These are phyloP conservation scores for Agrocybe praecox DNA, from an alignment of 768 basidiomycete species.

Conservation along the genomic window DNA sequence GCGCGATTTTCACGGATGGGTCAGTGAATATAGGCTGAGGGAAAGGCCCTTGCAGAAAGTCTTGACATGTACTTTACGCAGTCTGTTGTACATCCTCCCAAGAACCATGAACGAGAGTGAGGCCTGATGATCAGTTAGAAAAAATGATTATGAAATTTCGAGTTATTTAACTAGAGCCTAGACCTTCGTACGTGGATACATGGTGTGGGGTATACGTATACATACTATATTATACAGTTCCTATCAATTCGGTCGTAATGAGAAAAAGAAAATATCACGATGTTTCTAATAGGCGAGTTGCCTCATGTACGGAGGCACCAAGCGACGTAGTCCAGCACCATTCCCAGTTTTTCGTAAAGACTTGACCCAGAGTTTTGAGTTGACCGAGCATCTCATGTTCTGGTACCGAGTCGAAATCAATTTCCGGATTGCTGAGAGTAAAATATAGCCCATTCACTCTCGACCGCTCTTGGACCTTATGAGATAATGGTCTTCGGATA, in stretches of 20 bases:
- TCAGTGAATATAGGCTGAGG: not conserved
- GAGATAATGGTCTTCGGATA: constrained; percentile 49
- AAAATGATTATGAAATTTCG: no score
- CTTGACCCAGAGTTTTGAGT: constrained; percentile 40
- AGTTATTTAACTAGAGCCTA: no score
- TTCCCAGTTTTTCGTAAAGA: constrained; percentile 55
- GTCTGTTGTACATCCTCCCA: no score
- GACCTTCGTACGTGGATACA: no score
- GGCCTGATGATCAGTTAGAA: no score
- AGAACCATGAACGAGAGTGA: no score
- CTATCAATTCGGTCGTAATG: not conserved
- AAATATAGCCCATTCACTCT: constrained; percentile 46
- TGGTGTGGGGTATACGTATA: not conserved
- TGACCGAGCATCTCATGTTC: constrained; percentile 29
- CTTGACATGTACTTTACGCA: no score
- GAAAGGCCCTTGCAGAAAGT: not conserved
- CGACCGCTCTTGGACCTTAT: constrained; percentile 37
- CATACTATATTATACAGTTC: not conserved
- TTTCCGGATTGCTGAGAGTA: constrained; percentile 32
- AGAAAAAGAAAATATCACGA: not conserved
- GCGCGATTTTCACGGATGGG: not conserved
- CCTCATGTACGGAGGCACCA: constrained; percentile 41
- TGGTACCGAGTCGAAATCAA: constrained; percentile 29
- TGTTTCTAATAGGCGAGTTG: constrained; percentile 29
- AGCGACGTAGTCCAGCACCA: constrained; percentile 62